A percentile compares a stretch with the other conserved stretches of the same genome.
phyloP scores from a whole-genome alignment of 257 asterid species.

The Catharanthus roseus region DNA sequence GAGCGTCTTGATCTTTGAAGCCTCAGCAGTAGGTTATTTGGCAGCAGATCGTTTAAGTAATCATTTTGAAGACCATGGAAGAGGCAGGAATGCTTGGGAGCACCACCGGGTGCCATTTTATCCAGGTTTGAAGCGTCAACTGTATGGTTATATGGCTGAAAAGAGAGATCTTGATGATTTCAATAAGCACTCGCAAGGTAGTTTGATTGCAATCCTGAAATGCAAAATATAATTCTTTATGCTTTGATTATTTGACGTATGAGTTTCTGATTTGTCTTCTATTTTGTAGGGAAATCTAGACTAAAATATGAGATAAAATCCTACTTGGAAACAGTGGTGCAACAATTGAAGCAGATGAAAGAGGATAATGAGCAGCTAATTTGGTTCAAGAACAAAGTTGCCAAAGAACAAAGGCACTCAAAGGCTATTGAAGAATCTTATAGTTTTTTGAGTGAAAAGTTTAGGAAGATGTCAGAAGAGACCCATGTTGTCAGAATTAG shows the following conservation, averaged over 20 bases:
- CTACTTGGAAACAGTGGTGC: slow-evolving; percentile 50
- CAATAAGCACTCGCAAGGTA: slow-evolving; percentile 35
- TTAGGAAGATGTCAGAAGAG: slow-evolving; percentile 39
- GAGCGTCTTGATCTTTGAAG: slow-evolving; percentile 38
- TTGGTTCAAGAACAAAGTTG: slow-evolving; percentile 38
- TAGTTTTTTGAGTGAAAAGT: slow-evolving; percentile 30
- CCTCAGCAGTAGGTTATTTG: slow-evolving; percentile 36
- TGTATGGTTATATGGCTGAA: slow-evolving; percentile 39
- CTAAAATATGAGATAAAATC: slow-evolving; percentile 56
- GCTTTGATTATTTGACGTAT: background rate
- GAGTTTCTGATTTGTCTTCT: slow-evolving; percentile 10
- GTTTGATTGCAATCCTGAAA: background rate
- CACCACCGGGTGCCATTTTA: slow-evolving; percentile 6
- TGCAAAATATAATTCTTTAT: slow-evolving; percentile 1
- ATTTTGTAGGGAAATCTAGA: slow-evolving; percentile 48
- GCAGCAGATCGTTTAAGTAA: slow-evolving; percentile 37
- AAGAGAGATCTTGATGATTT: slow-evolving; percentile 28
- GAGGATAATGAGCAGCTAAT: slow-evolving; percentile 67
- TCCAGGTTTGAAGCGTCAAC: slow-evolving; percentile 32
- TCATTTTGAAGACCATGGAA: slow-evolving; percentile 23
- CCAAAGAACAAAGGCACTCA: slow-evolving; percentile 38
- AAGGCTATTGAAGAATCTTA: slow-evolving; percentile 45
- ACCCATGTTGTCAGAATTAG: slow-evolving; percentile 36
- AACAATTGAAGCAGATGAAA: slow-evolving; percentile 52
- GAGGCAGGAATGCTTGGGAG: slow-evolving; percentile 37